Base-by-base conservation (phyloP, 2,329 filamentous ascomycete species). In the Diplodia sapinea region DNA sequence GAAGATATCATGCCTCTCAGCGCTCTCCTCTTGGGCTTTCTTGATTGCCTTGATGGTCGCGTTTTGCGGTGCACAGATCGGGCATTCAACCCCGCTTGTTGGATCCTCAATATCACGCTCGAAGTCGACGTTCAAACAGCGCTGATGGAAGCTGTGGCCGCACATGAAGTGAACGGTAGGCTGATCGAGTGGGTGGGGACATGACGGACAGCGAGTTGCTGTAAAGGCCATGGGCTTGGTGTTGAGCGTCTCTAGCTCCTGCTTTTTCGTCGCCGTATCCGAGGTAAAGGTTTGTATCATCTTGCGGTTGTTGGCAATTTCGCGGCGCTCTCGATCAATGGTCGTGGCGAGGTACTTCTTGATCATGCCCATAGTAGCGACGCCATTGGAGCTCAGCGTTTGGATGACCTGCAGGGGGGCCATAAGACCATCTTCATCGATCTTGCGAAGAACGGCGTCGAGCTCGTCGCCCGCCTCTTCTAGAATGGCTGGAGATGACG, bases 341-440 rank as follows among this genome's bases (percentile, higher is more conserved):
- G 94, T 97, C 61, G 91, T 88, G 70, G 91, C 88, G 2, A 99
- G 88, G 79, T 99, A 99, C 6, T 89, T 88, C 80, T 97, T 98
- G 70, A 99, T 90, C 86, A 98, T 93, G 62, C 94, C 95, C 92
- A 99, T 97, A 0, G 93, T 98, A 0, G 96, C 94, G 2, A 97
- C 92, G 6, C 89, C 87, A 72, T 91, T 91, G 64, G 86, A 86
- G 69, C 87, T 89, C 15, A 99, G 86, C 0, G 94, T 95, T 79
- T 99, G 94, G 17, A 99, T 95, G 38, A 99, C 95, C 77, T 99
- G 95, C 4, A 99, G 83, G 0, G 95, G 95, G 0, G 95, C 94
- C 92, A 99, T 95, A 47, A 99, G 86, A 0, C 92, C 90, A 73
- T 97, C 93, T 70, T 90, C 86, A 76, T 97, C 92, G 72, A 99